Evolutionary conservation across 108 stramenopile genomes (phyloP).

Genomic region (Tribonema minus): DNA sequence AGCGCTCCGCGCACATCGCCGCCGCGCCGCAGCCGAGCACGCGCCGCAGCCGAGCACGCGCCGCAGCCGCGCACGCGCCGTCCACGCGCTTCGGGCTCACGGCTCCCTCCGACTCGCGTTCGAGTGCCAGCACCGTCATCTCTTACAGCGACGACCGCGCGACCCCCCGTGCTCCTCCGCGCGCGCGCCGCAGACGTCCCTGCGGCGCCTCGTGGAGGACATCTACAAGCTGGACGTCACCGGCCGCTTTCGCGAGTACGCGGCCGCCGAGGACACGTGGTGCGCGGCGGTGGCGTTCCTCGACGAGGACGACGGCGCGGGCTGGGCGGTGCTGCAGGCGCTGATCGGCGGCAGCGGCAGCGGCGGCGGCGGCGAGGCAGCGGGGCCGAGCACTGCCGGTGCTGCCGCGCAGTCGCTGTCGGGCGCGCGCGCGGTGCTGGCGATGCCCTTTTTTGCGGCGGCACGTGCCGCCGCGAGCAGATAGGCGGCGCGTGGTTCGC

Average conservation of each 20-base stretch:
- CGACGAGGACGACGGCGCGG: background rate
- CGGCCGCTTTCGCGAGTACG: background rate
- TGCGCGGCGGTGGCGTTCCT: background rate
- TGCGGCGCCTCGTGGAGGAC: constrained; percentile 24
- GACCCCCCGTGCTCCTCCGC: background rate
- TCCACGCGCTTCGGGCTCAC: too few relatives aligned
- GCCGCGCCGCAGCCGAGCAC: too few relatives aligned
- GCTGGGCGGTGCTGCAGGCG: background rate
- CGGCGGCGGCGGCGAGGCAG: too few relatives aligned
- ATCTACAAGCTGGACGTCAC: constrained; percentile 30
- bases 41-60: too few relatives aligned
- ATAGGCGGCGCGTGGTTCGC: too few relatives aligned
- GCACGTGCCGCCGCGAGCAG: too few relatives aligned
- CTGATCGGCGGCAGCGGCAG: too few relatives aligned
- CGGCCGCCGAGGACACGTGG: background rate
- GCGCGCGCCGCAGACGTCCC: constrained; percentile 10
- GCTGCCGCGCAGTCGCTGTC: background rate
- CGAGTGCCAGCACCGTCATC: background rate
- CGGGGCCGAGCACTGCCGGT: background rate
- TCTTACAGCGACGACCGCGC: too few relatives aligned
- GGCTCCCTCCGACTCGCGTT: background rate
- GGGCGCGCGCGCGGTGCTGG: background rate
- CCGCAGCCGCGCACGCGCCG: too few relatives aligned
- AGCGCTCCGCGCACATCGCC: too few relatives aligned
- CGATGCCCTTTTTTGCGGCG: background rate